Evolutionary conservation across 1,284 basidiomycete species (phyloP).

Genomic region (Veloporphyrellus conicus): DNA sequence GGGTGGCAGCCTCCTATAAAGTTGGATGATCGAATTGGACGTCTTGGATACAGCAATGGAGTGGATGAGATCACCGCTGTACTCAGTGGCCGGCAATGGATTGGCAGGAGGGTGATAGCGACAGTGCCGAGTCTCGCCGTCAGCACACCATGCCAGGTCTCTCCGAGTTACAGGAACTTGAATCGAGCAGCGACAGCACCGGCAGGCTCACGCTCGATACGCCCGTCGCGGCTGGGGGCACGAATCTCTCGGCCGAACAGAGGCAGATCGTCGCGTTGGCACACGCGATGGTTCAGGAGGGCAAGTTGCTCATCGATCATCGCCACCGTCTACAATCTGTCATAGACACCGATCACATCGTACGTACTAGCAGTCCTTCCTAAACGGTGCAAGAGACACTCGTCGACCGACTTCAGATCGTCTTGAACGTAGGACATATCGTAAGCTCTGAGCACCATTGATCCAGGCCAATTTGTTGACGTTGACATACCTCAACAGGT

Average conservation of each 20-base stretch:
- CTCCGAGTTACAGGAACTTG: slow-evolving; percentile 47
- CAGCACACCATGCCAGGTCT: too few species aligned
- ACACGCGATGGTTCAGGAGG: slow-evolving; percentile 31
- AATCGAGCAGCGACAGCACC: slow-evolving; percentile 37
- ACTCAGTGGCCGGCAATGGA: too few species aligned
- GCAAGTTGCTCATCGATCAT: slow-evolving; percentile 33
- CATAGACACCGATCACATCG: slow-evolving; percentile 36
- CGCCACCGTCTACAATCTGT: slow-evolving; percentile 38
- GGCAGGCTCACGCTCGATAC: slow-evolving; percentile 25
- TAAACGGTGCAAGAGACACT: neutral
- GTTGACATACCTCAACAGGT: neutral
- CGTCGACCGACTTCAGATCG: slow-evolving; percentile 3
- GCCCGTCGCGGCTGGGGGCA: slow-evolving; percentile 56
- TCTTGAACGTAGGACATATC: slow-evolving; percentile 12
- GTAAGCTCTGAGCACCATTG: neutral
- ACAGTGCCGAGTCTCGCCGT: too few species aligned
- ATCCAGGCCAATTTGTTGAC: neutral
- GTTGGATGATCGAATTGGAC: too few species aligned
- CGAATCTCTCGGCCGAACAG: slow-evolving; percentile 69
- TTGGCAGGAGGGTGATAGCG: too few species aligned
- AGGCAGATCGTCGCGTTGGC: slow-evolving; percentile 59
- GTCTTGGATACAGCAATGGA: too few species aligned
- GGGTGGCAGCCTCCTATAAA: too few species aligned
- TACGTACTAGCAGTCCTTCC: slow-evolving; percentile 7
- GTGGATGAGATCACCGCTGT: too few species aligned